Percentiles rank a stretch among this genome's conserved stretches.
phyloP scores from a whole-genome alignment of 164 flowering plant genomes.

The Akebia trifoliata region DNA sequence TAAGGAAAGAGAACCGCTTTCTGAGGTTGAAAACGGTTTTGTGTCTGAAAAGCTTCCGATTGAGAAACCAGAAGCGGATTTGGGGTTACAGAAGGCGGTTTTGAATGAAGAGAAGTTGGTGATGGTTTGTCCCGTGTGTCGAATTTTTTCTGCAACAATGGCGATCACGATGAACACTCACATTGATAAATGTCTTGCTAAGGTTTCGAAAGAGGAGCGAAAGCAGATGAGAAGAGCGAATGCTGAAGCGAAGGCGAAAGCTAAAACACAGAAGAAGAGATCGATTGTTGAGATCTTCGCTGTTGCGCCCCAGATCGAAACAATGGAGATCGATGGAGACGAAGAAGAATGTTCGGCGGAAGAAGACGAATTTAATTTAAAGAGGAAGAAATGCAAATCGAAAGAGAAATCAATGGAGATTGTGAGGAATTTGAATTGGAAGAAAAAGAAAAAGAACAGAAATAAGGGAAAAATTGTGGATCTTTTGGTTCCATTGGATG shows the following conservation, averaged over 20 bases:
- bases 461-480: too few species aligned
- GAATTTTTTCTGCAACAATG: constrained; percentile 24
- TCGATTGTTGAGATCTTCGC: constrained; percentile 61
- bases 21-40: neutral
- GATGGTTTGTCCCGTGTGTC: constrained; percentile 36
- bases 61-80: neutral
- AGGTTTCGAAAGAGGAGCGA: constrained; percentile 18
- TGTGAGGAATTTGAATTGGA: too few species aligned
- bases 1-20: neutral
- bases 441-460: too few species aligned
- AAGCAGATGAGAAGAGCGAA: constrained; percentile 17
- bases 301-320: constrained; percentile 38
- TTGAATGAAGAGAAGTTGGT: constrained; percentile 15
- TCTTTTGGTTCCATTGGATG: too few species aligned
- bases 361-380: neutral
- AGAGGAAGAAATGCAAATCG: neutral
- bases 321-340: constrained; percentile 10
- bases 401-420: too few species aligned
- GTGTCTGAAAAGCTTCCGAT: neutral
- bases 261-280: constrained; percentile 42
- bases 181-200: constrained; percentile 24
- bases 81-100: neutral
- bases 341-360: neutral
- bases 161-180: constrained; percentile 32
- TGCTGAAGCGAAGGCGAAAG: constrained; percentile 18